A percentile compares a stretch with the other conserved stretches of the same genome.
Evolutionary conservation across 208 protist genomes (phyloP).

Genomic region (Trypanosoma grayi): DNA sequence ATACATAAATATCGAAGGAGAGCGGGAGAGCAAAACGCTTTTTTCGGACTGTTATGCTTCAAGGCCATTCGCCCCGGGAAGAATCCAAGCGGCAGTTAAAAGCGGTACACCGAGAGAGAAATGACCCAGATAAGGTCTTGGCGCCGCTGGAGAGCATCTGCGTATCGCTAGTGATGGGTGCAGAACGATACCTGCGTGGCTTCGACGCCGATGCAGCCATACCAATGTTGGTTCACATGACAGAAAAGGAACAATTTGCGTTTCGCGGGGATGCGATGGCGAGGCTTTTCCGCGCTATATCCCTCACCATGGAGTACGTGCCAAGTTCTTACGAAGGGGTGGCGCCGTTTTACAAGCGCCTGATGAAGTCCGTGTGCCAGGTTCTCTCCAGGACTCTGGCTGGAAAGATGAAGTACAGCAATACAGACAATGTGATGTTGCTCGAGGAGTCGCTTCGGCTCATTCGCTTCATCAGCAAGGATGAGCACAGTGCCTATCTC

Average conservation of each 20-base stretch:
- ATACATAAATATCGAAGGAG: no score
- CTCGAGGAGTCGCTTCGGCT: conserved; percentile 75
- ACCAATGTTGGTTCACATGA: conserved; percentile 47
- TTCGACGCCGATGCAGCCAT: conserved; percentile 65
- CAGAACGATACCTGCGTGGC: conserved; percentile 70
- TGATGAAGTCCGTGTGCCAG: conserved; percentile 46
- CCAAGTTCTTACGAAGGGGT: conserved; percentile 64
- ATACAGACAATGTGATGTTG: conserved; percentile 48
- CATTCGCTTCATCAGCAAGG: conserved; percentile 77
- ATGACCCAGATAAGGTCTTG: conserved; percentile 40
- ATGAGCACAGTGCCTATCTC: conserved; percentile 62
- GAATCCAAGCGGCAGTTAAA: conserved; percentile 64
- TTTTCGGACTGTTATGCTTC: no score
- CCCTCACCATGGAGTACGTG: conserved; percentile 84
- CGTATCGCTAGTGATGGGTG: conserved; percentile 81
- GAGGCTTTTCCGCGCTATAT: conserved; percentile 63
- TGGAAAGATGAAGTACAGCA: conserved; percentile 48
- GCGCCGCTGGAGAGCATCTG: conserved; percentile 52
- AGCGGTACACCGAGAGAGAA: conserved; percentile 28
- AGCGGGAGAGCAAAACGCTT: no score
- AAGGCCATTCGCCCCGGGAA: conserved; percentile 12
- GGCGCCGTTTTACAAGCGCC: conserved; percentile 37
- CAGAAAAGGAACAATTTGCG: conserved; percentile 28
- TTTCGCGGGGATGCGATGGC: conserved; percentile 57
- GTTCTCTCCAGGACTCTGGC: conserved; percentile 54